Evolutionary conservation across 495 filamentous ascomycete species (phyloP), one percentile per base, ranked within the genome.

Genomic region (Annulohypoxylon stygium): DNA sequence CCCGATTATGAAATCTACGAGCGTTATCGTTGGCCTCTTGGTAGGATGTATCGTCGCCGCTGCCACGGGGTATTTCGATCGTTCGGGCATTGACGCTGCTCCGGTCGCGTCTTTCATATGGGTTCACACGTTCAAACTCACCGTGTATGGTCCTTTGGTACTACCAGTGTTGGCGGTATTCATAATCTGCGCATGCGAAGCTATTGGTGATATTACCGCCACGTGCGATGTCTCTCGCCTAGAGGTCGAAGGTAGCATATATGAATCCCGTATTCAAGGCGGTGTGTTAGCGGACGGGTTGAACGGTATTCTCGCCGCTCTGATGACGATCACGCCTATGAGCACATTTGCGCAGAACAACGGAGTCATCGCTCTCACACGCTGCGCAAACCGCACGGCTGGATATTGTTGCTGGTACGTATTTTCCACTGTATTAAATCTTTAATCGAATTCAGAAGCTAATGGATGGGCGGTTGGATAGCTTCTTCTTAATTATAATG

Each of bases 191-290:
- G 92, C 93, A 72, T 95, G 94, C 87, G 94, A 97, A 83, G 90
- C 93, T 16, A 97, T 97, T 73, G 93, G 94, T 60, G 90, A 92
- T 75, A 92, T 91, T 78, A 91, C 89, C 0, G 90, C 90, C 12
- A 91, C 90, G 20, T 92, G 88, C 75, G 92, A 95, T 80, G 95
- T 98, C 7, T 96, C 93, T 4, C 89, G 91, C 12, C 87, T 97
- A 57, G 90, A 94, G 74, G 93, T 97, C 54, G 89, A 93, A 23
- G 94, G 95, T 55, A 78, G 85, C 39, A 82, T 90, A 36, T 97
- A 96, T 81, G 94, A 97, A 81, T 94, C 91, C 43, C 89, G 94
- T 16, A 95, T 98, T 79, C 94, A 97, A 78, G 95, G 95, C 16
- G 95, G 95, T 66, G 88, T 97, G 26, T 82, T 97, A 0, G 92